Base-by-base conservation (phyloP, 805 yeast species). In the Cyberlindnera americana region DNA sequence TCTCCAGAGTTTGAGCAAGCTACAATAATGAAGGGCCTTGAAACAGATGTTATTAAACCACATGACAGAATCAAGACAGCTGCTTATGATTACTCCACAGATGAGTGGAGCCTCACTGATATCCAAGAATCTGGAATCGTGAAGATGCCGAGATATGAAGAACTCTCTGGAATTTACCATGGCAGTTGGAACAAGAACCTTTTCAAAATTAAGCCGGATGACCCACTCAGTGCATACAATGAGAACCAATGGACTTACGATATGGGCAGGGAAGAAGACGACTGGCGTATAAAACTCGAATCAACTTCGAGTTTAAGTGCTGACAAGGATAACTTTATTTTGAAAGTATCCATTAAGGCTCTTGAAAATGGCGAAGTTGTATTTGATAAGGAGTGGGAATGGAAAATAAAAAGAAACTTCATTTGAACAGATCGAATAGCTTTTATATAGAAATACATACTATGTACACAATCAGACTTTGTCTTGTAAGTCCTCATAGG, bases 191-290 rank as follows among this genome's bases (percentile, higher is more conserved):
- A 67, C 46, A 61, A 59, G 25, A 69, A 69, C 43, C 37, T 53
- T 10, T 69, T 72, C 67, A 57, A 44, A 33, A 56, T 68, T 36
- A 58, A 59, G 31, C 57, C 57, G 2, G 49, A 52, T 33, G 66
- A 69, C 45, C 74, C 74, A 11, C 46, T 67, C 13, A 59, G 65
- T 22, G 73, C 73, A 2, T 46, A 40, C 29, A 65, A 62, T 43
- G 58, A 64, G 44, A 64, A 70, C 47, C 52, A 45, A 13, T 69
- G 71, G 72, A 63, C 63, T 9, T 59, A 66, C 44, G 60, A 53
- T n/a, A 58, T 67, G 57, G 72, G 72, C 8, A 63, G 73, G 49
- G 64, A 58, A 18, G 54, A 49, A 30, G 57, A 52, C 32, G 30
- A 50, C 29, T 69, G 73, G 74, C 53, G 59, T 14, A 60, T 61